Percentiles rank a stretch among this genome's conserved stretches.
These are phyloP conservation scores for Leccinum imitatum DNA, from an alignment of 768 basidiomycete genomes.

Conservation along the genomic window DNA sequence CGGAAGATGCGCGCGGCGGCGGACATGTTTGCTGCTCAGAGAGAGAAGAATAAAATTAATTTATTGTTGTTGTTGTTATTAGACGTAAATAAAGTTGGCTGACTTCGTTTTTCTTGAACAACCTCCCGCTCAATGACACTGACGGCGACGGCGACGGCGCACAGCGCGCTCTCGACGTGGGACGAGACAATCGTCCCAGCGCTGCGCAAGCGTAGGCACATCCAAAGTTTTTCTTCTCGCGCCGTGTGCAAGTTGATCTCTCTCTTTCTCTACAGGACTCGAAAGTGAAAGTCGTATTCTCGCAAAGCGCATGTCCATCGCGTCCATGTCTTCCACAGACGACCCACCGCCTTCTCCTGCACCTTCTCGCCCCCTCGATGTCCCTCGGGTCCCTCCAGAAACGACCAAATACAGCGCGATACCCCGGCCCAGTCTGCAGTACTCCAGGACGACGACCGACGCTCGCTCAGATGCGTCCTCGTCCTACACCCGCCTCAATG, in stretches of 20 bases:
- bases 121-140: slow-evolving; percentile 38
- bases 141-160: slow-evolving; percentile 35
- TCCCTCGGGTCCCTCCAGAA: slow-evolving; percentile 21
- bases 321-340: slow-evolving; percentile 61
- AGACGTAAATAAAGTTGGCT: slow-evolving; percentile 5
- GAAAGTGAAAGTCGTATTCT: slow-evolving; percentile 79
- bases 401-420: slow-evolving; percentile 43
- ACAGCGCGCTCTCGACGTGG: slow-evolving; percentile 55
- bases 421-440: slow-evolving; percentile 46
- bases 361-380: slow-evolving; percentile 23
- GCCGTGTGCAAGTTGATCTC: not conserved
- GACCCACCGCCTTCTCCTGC: slow-evolving; percentile 33
- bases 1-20: slow-evolving; percentile 48
- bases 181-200: slow-evolving; percentile 83
- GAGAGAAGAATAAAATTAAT: not conserved
- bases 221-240: not conserved
- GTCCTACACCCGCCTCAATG: slow-evolving; percentile 26
- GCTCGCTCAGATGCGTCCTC: slow-evolving; percentile 24
- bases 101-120: slow-evolving; percentile 8
- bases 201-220: slow-evolving; percentile 66
- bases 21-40: slow-evolving; percentile 12
- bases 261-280: slow-evolving; percentile 52
- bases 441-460: slow-evolving; percentile 34
- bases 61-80: not conserved
- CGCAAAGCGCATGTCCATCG: slow-evolving; percentile 71